Conservation (phyloP, 2,329 filamentous ascomycete genomes). For the Zasmidium cellare region DNA sequence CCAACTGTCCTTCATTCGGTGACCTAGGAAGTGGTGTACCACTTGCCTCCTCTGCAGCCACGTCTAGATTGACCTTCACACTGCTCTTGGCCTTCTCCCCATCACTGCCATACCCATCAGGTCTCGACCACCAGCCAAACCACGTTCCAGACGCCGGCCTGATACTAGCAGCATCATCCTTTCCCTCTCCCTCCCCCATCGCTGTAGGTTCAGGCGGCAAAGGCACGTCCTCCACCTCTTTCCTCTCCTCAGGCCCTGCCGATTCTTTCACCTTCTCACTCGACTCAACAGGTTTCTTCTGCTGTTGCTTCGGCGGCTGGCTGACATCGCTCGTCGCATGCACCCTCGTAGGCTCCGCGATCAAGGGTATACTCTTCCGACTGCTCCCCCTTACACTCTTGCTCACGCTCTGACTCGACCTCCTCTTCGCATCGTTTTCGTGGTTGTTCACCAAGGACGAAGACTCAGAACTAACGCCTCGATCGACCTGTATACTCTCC, state of each 20-base stretch:
- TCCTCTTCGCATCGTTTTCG: conserved; percentile 29
- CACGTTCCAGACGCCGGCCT: conserved; percentile 36
- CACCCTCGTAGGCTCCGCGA: conserved; percentile 48
- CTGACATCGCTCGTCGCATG: conserved; percentile 41
- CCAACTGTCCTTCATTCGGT: conserved; percentile 18
- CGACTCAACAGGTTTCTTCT: conserved; percentile 19
- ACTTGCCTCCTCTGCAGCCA: conserved; percentile 38
- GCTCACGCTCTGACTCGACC: conserved; percentile 36
- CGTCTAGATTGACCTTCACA: conserved; percentile 27
- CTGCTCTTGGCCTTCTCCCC: conserved; percentile 36
- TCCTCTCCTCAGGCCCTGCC: conserved; percentile 8
- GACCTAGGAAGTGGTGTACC: conserved; percentile 43
- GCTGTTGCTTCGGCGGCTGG: conserved; percentile 30
- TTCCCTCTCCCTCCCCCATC: conserved; percentile 22
- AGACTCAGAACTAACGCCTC: conserved; percentile 43
- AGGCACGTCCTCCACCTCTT: conserved; percentile 38
- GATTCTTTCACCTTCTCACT: conserved; percentile 26
- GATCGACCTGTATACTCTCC: conserved; percentile 47
- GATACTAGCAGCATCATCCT: conserved; percentile 24
- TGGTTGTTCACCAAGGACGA: conserved; percentile 23
- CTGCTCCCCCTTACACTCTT: conserved; percentile 42
- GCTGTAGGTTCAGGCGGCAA: conserved; percentile 47
- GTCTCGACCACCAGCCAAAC: conserved; percentile 54
- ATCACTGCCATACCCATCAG: conserved; percentile 45
- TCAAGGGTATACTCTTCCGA: conserved; percentile 47